Evolutionary conservation across 2,329 filamentous ascomycete species (phyloP).

Genomic region (Capronia americana): DNA sequence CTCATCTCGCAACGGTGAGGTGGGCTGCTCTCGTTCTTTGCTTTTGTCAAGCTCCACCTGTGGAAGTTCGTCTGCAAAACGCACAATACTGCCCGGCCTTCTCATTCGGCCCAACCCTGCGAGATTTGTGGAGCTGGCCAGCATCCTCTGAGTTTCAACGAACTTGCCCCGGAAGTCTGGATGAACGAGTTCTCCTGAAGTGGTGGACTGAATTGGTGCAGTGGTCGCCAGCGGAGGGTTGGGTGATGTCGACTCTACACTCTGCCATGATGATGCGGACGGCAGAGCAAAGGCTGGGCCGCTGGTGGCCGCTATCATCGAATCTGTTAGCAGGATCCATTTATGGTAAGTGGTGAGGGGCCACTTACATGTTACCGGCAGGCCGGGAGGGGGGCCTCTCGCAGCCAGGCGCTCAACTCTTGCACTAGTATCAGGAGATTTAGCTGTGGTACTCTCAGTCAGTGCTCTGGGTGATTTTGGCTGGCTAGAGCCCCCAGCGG

Average conservation of each 20-base stretch:
- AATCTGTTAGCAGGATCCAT: conserved; percentile 8
- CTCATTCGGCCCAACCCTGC: conserved; percentile 30
- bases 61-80: conserved; percentile 37
- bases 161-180: conserved; percentile 49
- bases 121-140: conserved; percentile 35
- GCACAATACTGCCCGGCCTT: conserved; percentile 36
- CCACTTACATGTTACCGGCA: conserved; percentile 30
- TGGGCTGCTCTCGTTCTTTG: conserved; percentile 32
- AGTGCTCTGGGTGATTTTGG: conserved; percentile 20
- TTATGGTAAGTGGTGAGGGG: background rate
- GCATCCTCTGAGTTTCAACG: conserved; percentile 41
- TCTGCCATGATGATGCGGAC: conserved; percentile 40
- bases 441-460: background rate
- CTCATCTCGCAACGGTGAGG: conserved; percentile 14
- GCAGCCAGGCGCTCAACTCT: background rate
- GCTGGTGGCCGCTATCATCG: conserved; percentile 20
- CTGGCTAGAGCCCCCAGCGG: conserved; percentile 10
- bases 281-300: conserved; percentile 34
- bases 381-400: conserved; percentile 24
- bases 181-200: conserved; percentile 44
- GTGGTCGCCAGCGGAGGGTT: conserved; percentile 10
- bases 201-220: conserved; percentile 24
- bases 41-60: conserved; percentile 23
- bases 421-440: background rate
- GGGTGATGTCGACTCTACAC: conserved; percentile 32